Percentiles rank a stretch among this genome's conserved stretches.
Evolutionary conservation across 177 flowering plant genomes (phyloP).

Genomic region (Telopea speciosissima): DNA sequence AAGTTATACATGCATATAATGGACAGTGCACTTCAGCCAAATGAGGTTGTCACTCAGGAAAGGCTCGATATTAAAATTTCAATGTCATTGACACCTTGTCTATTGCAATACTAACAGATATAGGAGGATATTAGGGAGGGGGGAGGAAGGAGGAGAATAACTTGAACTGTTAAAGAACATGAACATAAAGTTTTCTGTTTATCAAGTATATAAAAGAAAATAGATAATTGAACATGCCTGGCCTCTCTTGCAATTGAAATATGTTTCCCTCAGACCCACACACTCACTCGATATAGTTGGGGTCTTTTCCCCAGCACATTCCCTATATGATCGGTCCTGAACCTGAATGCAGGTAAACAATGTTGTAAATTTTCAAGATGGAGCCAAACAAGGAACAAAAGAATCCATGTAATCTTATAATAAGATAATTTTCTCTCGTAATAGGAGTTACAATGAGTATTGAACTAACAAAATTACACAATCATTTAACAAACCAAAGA

Average conservation of each 20-base stretch:
- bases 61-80: not conserved
- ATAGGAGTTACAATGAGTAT: not conserved
- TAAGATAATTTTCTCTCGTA: not conserved
- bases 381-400: not conserved
- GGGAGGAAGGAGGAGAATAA: too few relatives aligned
- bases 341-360: slow-evolving; percentile 33
- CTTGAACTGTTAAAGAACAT: not conserved
- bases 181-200: not conserved
- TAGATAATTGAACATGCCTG: slow-evolving; percentile 35
- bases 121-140: not conserved
- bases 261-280: slow-evolving; percentile 85
- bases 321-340: slow-evolving; percentile 63
- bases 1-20: not conserved
- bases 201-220: too few relatives aligned
- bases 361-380: not conserved
- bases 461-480: not conserved
- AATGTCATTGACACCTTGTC: not conserved
- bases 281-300: slow-evolving; percentile 76
- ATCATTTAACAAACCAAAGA: too few relatives aligned
- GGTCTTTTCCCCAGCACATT: slow-evolving; percentile 78
- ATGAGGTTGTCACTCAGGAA: not conserved
- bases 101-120: not conserved
- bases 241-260: slow-evolving; percentile 97
- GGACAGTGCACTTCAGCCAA: not conserved
- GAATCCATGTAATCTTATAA: not conserved